Conservation (phyloP, 75 land plant genomes). For the Pseudotsuga menziesii region DNA sequence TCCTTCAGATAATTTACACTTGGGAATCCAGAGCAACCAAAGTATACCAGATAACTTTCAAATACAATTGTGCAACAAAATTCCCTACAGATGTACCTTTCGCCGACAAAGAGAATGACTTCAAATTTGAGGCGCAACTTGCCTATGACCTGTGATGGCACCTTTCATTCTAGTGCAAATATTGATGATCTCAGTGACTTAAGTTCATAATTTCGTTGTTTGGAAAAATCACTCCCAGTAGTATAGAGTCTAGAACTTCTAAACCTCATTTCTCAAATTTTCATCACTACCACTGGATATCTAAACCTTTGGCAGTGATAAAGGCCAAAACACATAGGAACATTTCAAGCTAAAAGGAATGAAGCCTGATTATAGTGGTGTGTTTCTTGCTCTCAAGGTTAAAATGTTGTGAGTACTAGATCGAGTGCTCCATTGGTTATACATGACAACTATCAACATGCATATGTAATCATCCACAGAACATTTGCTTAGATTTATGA, state of each 20-base stretch:
- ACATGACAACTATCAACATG: slow-evolving; percentile 4
- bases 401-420: not conserved
- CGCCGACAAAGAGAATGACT: too few species aligned
- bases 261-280: too few species aligned
- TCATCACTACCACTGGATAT: too few species aligned
- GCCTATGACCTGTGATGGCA: not conserved
- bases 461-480: not conserved
- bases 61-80: too few species aligned
- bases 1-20: too few species aligned
- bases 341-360: not conserved
- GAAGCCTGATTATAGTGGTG: not conserved
- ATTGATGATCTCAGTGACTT: not conserved
- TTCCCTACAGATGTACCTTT: too few species aligned
- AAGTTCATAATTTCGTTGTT: too few species aligned
- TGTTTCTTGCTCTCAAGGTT: not conserved
- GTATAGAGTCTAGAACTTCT: too few species aligned
- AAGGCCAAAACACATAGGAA: not conserved
- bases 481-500: not conserved
- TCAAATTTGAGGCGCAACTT: not conserved
- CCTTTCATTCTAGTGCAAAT: not conserved
- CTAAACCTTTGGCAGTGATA: not conserved
- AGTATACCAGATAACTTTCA: too few species aligned
- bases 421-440: not conserved
- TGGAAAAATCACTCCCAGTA: too few species aligned
- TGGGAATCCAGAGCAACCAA: too few species aligned